These are phyloP conservation scores for Gentiana macrophylla DNA, from an alignment of 257 asterid species.

Conservation along the genomic window DNA sequence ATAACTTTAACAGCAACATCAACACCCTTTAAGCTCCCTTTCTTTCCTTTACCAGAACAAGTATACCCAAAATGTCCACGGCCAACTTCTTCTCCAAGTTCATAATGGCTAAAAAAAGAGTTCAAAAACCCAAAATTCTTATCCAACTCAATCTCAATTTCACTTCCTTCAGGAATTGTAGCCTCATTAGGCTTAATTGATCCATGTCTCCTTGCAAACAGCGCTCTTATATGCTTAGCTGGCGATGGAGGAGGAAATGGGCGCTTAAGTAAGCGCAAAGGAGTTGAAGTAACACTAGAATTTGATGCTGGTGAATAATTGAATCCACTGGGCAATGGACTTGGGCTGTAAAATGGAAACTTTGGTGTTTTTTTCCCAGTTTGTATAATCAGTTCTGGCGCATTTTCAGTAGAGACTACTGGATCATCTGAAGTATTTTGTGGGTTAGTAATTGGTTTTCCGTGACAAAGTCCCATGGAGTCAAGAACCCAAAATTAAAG, in stretches of 20 bases:
- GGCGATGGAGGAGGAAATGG: constrained; percentile 98
- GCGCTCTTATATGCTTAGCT: constrained; percentile 87
- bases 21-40: constrained; percentile 75
- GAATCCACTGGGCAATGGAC: constrained; percentile 71
- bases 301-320: constrained; percentile 71
- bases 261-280: constrained; percentile 68
- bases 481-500: constrained; percentile 23
- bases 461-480: constrained; percentile 93
- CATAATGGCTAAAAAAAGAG: constrained; percentile 50
- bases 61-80: constrained; percentile 95
- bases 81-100: constrained; percentile 83
- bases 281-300: constrained; percentile 74
- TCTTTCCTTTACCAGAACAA: constrained; percentile 70
- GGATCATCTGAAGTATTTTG: constrained; percentile 45
- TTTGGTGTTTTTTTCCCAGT: constrained; percentile 80
- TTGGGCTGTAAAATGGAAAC: constrained; percentile 92
- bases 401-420: constrained; percentile 39
- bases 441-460: constrained; percentile 67
- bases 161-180: constrained; percentile 91
- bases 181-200: constrained; percentile 87
- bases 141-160: constrained; percentile 79
- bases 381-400: constrained; percentile 31
- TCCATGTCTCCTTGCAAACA: constrained; percentile 82
- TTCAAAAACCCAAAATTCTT: constrained; percentile 70
- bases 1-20: constrained; percentile 93